These are phyloP conservation scores for Colletotrichum tropicale DNA, from an alignment of 2,329 filamentous ascomycete genomes.

Conservation along the genomic window DNA sequence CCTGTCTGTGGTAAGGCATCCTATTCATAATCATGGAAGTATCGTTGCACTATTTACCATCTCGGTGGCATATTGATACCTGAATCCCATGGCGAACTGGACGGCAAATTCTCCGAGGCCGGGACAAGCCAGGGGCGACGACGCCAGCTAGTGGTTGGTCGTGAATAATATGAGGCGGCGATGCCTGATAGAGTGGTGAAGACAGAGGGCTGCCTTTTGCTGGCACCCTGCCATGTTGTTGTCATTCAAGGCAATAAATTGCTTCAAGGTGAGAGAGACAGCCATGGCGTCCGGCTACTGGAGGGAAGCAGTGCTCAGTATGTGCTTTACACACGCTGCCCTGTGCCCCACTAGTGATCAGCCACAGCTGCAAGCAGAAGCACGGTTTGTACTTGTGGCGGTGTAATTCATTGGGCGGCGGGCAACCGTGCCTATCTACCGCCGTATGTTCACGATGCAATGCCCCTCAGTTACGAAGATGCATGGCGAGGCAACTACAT, in stretches of 20 bases:
- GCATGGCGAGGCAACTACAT: neutral
- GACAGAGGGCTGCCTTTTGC: neutral
- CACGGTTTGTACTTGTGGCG: neutral
- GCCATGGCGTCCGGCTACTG: neutral
- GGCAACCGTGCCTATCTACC: neutral
- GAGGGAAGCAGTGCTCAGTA: neutral
- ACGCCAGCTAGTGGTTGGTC: neutral
- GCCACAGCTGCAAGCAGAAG: neutral
- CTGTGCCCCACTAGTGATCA: neutral
- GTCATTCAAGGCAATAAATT: neutral
- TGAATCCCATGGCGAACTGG: neutral
- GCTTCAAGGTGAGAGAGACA: neutral
- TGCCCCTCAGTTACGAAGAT: neutral
- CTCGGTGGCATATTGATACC: neutral
- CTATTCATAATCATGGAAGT: neutral
- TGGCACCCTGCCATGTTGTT: neutral
- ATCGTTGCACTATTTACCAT: neutral
- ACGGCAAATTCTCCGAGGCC: conserved; percentile 1
- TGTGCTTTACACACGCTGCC: neutral
- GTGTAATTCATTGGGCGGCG: neutral
- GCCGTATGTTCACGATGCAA: neutral
- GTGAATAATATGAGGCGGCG: neutral
- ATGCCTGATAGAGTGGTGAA: neutral
- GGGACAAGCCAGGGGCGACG: neutral
- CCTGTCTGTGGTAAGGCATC: neutral